Evolutionary conservation across 495 filamentous ascomycete species (phyloP), one percentile per base, ranked within the genome.

Genomic region (Symbiotaphrina buchneri): DNA sequence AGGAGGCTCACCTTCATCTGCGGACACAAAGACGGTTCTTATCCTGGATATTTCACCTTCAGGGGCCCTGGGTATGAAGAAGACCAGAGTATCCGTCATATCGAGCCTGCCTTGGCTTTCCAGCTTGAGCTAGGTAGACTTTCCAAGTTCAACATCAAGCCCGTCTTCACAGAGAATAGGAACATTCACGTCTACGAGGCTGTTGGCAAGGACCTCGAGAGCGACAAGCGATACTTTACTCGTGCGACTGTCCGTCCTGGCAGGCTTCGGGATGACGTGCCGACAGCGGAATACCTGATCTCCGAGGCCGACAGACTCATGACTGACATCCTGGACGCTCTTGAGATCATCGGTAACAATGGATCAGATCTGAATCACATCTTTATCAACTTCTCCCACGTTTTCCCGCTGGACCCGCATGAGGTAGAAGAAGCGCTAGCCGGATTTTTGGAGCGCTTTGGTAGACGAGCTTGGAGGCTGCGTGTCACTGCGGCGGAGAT

Each of bases 301-400:
- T 94, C 85, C 5, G 87, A 97, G 56, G 77, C 90, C 34, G 85
- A 97, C 47, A 71, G 87, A 19, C 60, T 97, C 34, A 83, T 95
- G 65, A 94, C 80, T 53, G 87, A 97, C 46, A 95, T 97, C 48
- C 63, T 97, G 28, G 87, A 95, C 52, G 90, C 87, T 11, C 56
- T 97, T 33, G 87, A 97, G 65, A 90, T 97, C 42, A 84, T 94
- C 44, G 90, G 90, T 35, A 92, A 90, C 65, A 95, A 91, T 65
- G 85, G 92, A 62, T 93, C 87, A 28, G 87, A 97, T 62, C 63
- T 97, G 43, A 97, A 97, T 61, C 90, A 97, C 59, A 92, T 97
- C 66, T 97, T 95, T 65, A 82, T 97, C 60, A 94, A 97, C 65
- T 97, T 97, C 60, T 80, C 77, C 0, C 75, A 75, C 7, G 78